Evolutionary conservation across 2,329 filamentous ascomycete genomes (phyloP).

Genomic region (Xylariomycetidae sp.): DNA sequence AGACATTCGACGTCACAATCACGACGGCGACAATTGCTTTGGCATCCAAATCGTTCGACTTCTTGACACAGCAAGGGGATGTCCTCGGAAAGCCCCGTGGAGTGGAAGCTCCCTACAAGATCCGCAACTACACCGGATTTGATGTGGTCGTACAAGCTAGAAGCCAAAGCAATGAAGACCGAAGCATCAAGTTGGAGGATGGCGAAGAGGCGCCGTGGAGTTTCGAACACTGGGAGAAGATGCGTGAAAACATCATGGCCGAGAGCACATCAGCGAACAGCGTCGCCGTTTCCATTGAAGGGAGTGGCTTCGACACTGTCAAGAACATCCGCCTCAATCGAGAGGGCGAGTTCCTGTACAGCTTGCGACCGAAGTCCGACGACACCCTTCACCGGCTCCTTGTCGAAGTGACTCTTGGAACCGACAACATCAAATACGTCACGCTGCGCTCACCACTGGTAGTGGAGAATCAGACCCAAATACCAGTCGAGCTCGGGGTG

Average conservation of each 20-base stretch:
- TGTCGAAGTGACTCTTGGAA: constrained; percentile 84
- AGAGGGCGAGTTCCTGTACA: constrained; percentile 91
- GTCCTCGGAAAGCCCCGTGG: constrained; percentile 89
- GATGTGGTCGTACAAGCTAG: constrained; percentile 79
- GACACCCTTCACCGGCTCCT: constrained; percentile 81
- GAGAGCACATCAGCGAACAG: constrained; percentile 70
- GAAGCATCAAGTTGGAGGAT: constrained; percentile 73
- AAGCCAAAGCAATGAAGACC: constrained; percentile 57
- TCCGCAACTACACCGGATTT: constrained; percentile 94
- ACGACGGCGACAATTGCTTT: constrained; percentile 92
- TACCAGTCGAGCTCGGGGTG: constrained; percentile 88
- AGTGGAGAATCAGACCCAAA: constrained; percentile 94
- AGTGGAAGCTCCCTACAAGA: constrained; percentile 84
- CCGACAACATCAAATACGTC: constrained; percentile 96
- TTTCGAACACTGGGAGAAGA: constrained; percentile 94
- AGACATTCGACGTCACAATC: constrained; percentile 83
- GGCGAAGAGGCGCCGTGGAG: constrained; percentile 92
- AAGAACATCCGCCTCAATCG: constrained; percentile 83
- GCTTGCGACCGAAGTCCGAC: constrained; percentile 79
- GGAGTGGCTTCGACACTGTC: constrained; percentile 87
- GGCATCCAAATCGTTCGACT: constrained; percentile 86
- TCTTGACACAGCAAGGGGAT: constrained; percentile 82
- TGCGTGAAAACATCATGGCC: constrained; percentile 84
- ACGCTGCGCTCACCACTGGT: constrained; percentile 87
- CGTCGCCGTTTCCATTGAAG: constrained; percentile 79